Evolutionary conservation across 2,329 filamentous ascomycete species (phyloP), one percentile per base, ranked within the genome.

Genomic region (Hypoxylon sp.): DNA sequence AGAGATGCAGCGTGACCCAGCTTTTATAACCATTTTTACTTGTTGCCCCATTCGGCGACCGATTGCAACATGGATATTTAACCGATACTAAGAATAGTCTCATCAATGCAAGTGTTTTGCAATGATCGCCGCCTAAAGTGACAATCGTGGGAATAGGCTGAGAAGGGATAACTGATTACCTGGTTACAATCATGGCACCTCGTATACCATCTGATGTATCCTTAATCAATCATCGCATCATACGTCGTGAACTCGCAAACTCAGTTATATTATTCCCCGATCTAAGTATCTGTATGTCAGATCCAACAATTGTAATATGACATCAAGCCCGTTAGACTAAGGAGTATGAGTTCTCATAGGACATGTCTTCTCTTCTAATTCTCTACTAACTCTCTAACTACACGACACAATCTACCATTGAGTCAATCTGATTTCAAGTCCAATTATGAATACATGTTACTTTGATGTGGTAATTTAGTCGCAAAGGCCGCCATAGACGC

Each of bases 21-120:
- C 50, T 54, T 65, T 62, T 68, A 63, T 65, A 32, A 52, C 30
- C 37, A 37, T 48, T 37, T n/a, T 47, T 65, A 25, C 53, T 53
- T 65, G 32, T 39, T 52, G 19, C 61, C 51, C 47, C 48, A 59
- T 67, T 58, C 19, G 60, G 52, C 48, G 58, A 65, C 51, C 46
- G 62, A 60, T 65, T 51, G 27, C 9, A 63, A 23, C 41, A 63
- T 59, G 55, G 46, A 32, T 60, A 63, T 65, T 68, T 65, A 62
- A 51, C 62, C 62, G 58, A 58, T 30, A 48, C 59, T 47, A 56
- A 68, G 34, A 65, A 65, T 58, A 60, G 53, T 29, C 27, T 48
- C 32, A 52, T 25, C 56, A 34, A 55, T 43, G 56, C 43, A 47
- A 43, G 34, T 32, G 51, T 46, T 53, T 58, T 54, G 27, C 47